Evolutionary conservation across 2,329 filamentous ascomycete genomes (phyloP), one percentile per base, ranked within the genome.

Genomic region (Tolypocladium tropicale): DNA sequence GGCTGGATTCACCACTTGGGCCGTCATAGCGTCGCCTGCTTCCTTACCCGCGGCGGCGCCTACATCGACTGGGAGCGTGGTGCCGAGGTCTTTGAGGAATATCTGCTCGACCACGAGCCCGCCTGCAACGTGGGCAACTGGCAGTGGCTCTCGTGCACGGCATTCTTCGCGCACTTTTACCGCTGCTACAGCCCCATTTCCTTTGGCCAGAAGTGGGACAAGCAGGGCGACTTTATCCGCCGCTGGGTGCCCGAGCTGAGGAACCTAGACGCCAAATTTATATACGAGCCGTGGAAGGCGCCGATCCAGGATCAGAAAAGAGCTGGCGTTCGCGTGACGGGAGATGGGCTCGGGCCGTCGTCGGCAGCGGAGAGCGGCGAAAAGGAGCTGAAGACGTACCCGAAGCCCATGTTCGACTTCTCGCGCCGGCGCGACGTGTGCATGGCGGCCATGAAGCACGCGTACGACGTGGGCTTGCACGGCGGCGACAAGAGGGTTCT

Each of bases 1-100:
- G 88, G 88, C 32, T 92, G 88, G 88, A 89, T 91, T 10, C 88
- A 92, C 65, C 88, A 92, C 66, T 76, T 91, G 0, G 88, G 87
- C 2, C 79, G 88, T 0, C 88, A 92, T 68, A 80, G 84, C n/a
- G 84, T 92, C 0, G 88, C 88, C 0, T 91, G 87, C 66, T 92
- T 92, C 67, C 75, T 92, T n/a, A 91, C 88, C 0, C 76, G 88
- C 3, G 88, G 88, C 2, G 88, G 88, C 0, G 90, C 86, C 68
- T 92, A 90, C 64, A 75, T 92, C 49, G 81, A 85, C 64, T 92
- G 88, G 88, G 88, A 91, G 71, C 80, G 88, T 21, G 88, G 88
- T 1, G 85, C 84, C 6, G 86, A 89, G 52, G 88, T 91, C 1
- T 92, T 92, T 58, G 86, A 89, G 64, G 88, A 91, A 66, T 81